Evolutionary conservation across 768 basidiomycete genomes (phyloP).

Genomic region (Rhizopogon vesiculosus): DNA sequence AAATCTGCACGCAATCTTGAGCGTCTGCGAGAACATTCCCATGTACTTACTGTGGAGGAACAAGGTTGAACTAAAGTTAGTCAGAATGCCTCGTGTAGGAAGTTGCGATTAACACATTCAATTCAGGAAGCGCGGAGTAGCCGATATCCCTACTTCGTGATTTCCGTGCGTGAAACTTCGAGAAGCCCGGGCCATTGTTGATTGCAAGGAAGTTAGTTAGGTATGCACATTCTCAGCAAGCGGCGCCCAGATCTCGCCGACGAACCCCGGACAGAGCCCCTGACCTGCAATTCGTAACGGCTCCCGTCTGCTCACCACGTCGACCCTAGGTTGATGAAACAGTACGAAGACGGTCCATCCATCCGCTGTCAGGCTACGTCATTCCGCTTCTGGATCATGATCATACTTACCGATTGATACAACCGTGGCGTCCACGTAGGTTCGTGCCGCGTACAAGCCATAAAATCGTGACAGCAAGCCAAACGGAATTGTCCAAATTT

Average conservation of each 20-base stretch:
- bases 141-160: slow-evolving; percentile 97
- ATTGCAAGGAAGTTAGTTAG: slow-evolving; percentile 96
- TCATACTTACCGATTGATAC: too few species aligned
- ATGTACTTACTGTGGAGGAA: slow-evolving; percentile 95
- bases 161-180: slow-evolving; percentile 99
- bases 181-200: slow-evolving; percentile 89
- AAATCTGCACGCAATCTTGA: slow-evolving; percentile 99
- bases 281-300: slow-evolving; percentile 90
- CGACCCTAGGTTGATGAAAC: slow-evolving; percentile 70
- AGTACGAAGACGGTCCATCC: slow-evolving; percentile 66
- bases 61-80: slow-evolving; percentile 99
- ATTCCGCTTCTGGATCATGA: too few species aligned
- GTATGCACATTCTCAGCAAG: slow-evolving; percentile 40
- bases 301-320: slow-evolving; percentile 91
- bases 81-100: slow-evolving; percentile 1
- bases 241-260: neutral
- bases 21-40: slow-evolving; percentile 99
- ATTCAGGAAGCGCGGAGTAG: slow-evolving; percentile 93
- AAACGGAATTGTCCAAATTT: neutral
- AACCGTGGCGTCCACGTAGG: too few species aligned
- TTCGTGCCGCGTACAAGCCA: neutral
- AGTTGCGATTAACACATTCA: slow-evolving; percentile 3
- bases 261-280: slow-evolving; percentile 55
- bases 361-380: neutral
- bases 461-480: neutral